Percentiles rank a stretch among this genome's conserved stretches.
phyloP scores from a whole-genome alignment of 225 moss, liverwort and hornwort species.

The Sphagnum contortum region DNA sequence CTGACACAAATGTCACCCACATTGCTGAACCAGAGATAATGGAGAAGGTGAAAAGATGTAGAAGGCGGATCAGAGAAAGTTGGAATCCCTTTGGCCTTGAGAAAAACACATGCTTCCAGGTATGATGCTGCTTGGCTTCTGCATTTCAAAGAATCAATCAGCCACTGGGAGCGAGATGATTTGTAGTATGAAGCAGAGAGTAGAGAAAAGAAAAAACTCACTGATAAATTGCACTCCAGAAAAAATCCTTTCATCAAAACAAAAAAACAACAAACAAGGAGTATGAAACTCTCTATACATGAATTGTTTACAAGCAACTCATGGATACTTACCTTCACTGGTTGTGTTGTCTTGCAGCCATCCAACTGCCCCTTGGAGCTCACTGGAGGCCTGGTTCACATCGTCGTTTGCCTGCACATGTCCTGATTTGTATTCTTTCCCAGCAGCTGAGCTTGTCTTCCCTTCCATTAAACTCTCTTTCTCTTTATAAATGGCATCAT shows the following conservation, averaged over 20 bases:
- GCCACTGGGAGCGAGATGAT: too few species aligned
- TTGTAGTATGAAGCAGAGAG: too few species aligned
- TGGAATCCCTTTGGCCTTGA: constrained; percentile 32
- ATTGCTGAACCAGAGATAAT: constrained; percentile 38
- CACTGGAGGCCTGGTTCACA: constrained; percentile 28
- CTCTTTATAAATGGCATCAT: constrained; percentile 3
- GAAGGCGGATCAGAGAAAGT: constrained; percentile 25
- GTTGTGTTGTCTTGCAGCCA: neutral
- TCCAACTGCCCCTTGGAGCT: constrained; percentile 21
- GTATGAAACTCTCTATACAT: too few species aligned
- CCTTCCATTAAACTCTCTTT: constrained; percentile 20
- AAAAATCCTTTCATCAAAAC: too few species aligned
- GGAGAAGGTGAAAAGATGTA: constrained; percentile 48
- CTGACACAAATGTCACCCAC: constrained; percentile 62
- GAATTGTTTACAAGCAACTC: too few species aligned
- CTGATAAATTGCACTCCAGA: too few species aligned
- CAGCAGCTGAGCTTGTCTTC: constrained; percentile 15
- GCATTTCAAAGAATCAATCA: neutral
- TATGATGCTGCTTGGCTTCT: constrained; percentile 4
- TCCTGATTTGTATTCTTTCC: constrained; percentile 34
- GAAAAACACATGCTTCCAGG: constrained; percentile 31
- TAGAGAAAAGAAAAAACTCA: too few species aligned
- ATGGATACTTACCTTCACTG: neutral
- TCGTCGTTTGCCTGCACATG: constrained; percentile 27
- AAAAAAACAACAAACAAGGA: too few species aligned